These are phyloP conservation scores for Magnolia sinica DNA, from an alignment of 164 flowering plant genomes.

Conservation along the genomic window DNA sequence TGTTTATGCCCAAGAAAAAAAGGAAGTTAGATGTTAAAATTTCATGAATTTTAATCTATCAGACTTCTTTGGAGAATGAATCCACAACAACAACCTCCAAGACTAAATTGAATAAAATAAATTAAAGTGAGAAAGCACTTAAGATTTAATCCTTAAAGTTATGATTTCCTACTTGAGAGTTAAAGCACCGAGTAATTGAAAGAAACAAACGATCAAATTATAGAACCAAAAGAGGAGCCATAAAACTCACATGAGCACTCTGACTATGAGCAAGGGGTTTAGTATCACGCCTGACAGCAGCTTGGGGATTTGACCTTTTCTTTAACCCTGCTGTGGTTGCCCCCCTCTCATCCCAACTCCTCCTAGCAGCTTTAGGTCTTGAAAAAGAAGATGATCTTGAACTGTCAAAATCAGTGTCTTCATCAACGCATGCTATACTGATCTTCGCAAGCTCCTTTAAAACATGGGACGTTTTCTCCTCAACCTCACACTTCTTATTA, in stretches of 20 bases:
- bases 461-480: constrained; percentile 12
- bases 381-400: constrained; percentile 24
- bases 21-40: background rate
- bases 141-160: background rate
- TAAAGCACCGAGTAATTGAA: background rate
- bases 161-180: background rate
- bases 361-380: constrained; percentile 24
- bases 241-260: constrained; percentile 39
- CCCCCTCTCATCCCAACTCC: constrained; percentile 37
- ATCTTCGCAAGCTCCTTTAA: constrained; percentile 15
- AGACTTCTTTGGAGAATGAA: background rate
- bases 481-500: constrained; percentile 13
- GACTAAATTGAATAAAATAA: background rate
- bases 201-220: background rate
- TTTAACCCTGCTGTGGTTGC: constrained; percentile 17
- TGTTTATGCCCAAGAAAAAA: constrained; percentile 16
- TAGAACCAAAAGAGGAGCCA: background rate
- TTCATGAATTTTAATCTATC: background rate
- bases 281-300: constrained; percentile 20
- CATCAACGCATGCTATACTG: constrained; percentile 23
- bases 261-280: constrained; percentile 18
- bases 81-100: background rate
- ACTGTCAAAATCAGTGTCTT: constrained; percentile 43
- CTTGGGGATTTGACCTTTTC: constrained; percentile 24
- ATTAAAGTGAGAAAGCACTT: background rate